These are phyloP conservation scores for Pulveroboletus ravenelii DNA, from an alignment of 768 basidiomycete genomes.

Conservation along the genomic window DNA sequence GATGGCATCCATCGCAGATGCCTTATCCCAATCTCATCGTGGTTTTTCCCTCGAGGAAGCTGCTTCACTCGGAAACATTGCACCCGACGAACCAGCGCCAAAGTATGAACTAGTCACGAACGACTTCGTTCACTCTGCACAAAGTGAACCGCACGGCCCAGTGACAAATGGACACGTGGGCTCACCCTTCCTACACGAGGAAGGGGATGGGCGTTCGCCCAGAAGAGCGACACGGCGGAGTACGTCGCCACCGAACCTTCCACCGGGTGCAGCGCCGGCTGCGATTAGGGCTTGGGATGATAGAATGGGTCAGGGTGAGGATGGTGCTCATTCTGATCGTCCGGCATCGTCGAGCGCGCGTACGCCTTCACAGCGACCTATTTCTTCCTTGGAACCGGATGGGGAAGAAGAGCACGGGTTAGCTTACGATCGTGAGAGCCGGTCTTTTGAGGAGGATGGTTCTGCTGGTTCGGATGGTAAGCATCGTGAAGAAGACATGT, in stretches of 20 bases:
- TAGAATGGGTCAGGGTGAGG: constrained; percentile 31
- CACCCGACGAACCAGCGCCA: constrained; percentile 34
- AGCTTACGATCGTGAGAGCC: constrained; percentile 23
- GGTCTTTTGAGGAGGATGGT: constrained; percentile 4
- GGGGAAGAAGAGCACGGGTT: constrained; percentile 25
- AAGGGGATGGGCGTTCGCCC: constrained; percentile 6
- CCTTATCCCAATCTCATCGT: constrained; percentile 28
- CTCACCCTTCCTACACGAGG: constrained; percentile 5
- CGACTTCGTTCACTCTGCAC: neutral
- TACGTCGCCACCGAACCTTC: constrained; percentile 38
- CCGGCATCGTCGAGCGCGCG: constrained; percentile 29
- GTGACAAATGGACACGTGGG: constrained; percentile 13
- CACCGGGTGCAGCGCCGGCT: constrained; percentile 40
- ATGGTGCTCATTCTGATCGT: constrained; percentile 29
- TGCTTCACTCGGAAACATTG: constrained; percentile 6
- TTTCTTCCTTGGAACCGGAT: constrained; percentile 30
- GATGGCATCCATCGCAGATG: constrained; percentile 37
- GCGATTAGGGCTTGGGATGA: constrained; percentile 35
- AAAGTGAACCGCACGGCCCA: constrained; percentile 19
- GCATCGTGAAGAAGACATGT: constrained; percentile 10
- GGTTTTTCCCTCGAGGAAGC: constrained; percentile 24
- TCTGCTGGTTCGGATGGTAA: constrained; percentile 5
- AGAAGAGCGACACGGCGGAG: constrained; percentile 27
- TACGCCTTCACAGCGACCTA: constrained; percentile 32
- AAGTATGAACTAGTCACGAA: constrained; percentile 31